Conservation (phyloP, 306 rosid species). For the Canavalia ensiformis region DNA sequence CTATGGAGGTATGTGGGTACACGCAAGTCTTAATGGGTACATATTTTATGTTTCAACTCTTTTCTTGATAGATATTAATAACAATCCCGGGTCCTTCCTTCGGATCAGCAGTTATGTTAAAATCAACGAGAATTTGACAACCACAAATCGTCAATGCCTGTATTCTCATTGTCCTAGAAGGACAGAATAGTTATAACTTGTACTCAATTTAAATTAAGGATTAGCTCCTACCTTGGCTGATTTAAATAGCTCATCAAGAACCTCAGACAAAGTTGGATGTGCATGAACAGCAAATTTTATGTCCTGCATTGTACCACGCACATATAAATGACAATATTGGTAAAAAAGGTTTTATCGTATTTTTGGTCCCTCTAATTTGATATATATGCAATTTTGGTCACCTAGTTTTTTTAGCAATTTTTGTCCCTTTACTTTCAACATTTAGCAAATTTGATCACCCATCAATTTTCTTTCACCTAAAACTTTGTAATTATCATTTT, state of each 20-base stretch:
- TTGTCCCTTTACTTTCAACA: too few relatives aligned
- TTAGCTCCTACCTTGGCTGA: conserved; percentile 84
- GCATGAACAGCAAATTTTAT: conserved; percentile 91
- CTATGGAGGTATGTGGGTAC: not conserved
- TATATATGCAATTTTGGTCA: too few relatives aligned
- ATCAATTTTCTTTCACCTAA: too few relatives aligned
- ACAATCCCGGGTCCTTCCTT: too few relatives aligned
- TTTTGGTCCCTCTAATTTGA: too few relatives aligned
- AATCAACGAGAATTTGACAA: not conserved
- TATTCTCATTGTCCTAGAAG: conserved; percentile 21
- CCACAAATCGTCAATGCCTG: not conserved
- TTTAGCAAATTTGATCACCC: too few relatives aligned
- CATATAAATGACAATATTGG: not conserved
- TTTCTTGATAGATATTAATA: not conserved
- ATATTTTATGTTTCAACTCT: conserved; percentile 24
- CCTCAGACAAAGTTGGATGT: conserved; percentile 97
- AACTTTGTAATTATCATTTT: too few relatives aligned
- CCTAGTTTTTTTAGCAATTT: too few relatives aligned
- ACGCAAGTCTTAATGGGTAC: not conserved
- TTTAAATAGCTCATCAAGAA: conserved; percentile 92
- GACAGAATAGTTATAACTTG: not conserved
- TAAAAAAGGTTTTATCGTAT: not conserved
- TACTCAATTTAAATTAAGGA: conserved; percentile 33
- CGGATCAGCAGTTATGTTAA: conserved; percentile 1
- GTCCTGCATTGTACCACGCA: conserved; percentile 64